A percentile compares a stretch with the other conserved stretches of the same genome.
Evolutionary conservation across 2,329 filamentous ascomycete genomes (phyloP).

Genomic region (Ceratocystis eucalypticola): DNA sequence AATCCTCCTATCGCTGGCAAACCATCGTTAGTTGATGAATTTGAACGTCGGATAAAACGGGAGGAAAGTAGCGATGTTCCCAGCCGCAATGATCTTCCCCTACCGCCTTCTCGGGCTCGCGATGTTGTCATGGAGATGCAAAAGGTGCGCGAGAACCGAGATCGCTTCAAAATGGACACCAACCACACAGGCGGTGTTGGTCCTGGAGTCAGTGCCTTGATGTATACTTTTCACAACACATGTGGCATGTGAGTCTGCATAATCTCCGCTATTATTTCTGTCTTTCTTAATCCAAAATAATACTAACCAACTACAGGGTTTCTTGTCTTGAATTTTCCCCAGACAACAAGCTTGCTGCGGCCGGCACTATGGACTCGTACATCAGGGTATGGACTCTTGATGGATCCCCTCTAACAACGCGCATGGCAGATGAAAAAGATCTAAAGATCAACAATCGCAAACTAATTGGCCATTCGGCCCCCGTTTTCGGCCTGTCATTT

Average conservation of each 20-base stretch:
- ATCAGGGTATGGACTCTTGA: constrained; percentile 90
- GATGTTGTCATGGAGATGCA: constrained; percentile 92
- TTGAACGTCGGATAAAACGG: constrained; percentile 75
- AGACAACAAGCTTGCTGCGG: constrained; percentile 74
- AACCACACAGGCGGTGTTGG: constrained; percentile 68
- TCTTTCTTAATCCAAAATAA: not conserved
- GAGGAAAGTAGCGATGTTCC: constrained; percentile 81
- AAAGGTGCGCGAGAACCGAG: constrained; percentile 82
- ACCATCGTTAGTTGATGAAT: constrained; percentile 68
- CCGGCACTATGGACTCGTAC: constrained; percentile 85
- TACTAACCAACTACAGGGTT: constrained; percentile 39
- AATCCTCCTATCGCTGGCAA: constrained; percentile 59
- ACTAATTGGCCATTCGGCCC: constrained; percentile 78
- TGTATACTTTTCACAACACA: constrained; percentile 98
- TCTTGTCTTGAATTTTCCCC: constrained; percentile 94
- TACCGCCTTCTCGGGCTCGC: constrained; percentile 74
- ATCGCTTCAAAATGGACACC: constrained; percentile 77
- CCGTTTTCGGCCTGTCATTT: constrained; percentile 82
- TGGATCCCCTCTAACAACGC: constrained; percentile 63
- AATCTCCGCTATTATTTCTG: not conserved
- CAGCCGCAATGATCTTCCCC: constrained; percentile 62
- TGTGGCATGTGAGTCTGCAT: constrained; percentile 58
- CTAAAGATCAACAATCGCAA: constrained; percentile 50
- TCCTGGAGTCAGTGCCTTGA: constrained; percentile 74
- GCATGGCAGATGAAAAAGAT: constrained; percentile 44